Percentiles rank a stretch among this genome's conserved stretches.
Conservation (phyloP, 345 rosid species). For the Dovyalis caffra region DNA sequence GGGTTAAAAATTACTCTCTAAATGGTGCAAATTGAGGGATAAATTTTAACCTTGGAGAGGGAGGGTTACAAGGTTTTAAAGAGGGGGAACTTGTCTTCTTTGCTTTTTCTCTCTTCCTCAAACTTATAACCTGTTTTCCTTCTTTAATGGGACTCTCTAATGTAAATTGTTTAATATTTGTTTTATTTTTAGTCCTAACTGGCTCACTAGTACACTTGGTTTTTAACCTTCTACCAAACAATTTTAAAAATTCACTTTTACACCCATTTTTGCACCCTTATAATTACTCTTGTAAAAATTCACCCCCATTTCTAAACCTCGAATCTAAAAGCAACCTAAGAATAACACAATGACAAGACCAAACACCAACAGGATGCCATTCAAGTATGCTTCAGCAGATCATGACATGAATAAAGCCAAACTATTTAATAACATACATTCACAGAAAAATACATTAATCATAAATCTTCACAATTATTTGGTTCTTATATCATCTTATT, state of each 20-base stretch:
- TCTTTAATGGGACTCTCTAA: background rate
- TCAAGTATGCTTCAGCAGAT: background rate
- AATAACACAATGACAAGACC: background rate
- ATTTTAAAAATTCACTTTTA: background rate
- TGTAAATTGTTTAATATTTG: no score
- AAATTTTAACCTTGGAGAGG: background rate
- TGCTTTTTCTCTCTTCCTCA: background rate
- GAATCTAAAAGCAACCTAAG: background rate
- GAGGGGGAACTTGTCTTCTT: no score
- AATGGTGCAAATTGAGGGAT: background rate
- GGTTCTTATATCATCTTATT: background rate
- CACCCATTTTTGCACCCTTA: background rate
- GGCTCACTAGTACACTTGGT: background rate
- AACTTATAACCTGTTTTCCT: background rate
- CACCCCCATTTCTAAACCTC: background rate
- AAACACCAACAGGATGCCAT: background rate
- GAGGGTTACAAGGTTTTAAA: background rate
- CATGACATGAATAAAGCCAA: background rate
- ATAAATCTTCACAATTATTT: no score
- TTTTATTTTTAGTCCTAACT: background rate
- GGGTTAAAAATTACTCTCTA: background rate
- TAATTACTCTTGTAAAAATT: background rate
- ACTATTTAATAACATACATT: background rate
- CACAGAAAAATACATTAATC: background rate
- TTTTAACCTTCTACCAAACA: background rate